phyloP scores from a whole-genome alignment of 192 early-diverging fungal genomes.

The Spinellus fusiger region DNA sequence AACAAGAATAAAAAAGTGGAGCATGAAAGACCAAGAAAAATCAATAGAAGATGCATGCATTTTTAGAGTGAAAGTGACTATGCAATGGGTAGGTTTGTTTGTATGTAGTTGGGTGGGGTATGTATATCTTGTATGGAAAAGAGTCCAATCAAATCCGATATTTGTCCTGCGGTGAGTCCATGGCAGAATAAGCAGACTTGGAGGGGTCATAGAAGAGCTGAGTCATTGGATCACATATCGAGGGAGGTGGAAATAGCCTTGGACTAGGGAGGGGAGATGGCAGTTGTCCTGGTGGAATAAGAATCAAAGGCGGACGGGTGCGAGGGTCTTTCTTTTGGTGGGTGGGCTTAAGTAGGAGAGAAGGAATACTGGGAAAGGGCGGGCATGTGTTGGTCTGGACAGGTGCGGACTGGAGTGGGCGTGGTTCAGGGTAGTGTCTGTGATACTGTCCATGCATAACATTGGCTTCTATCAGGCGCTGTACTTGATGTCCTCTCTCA shows the following conservation, averaged over 20 bases:
- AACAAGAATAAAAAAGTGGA: neutral
- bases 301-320: neutral
- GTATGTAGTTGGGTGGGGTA: too few relatives aligned
- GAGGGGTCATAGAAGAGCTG: neutral
- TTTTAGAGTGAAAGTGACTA: too few relatives aligned
- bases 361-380: too few relatives aligned
- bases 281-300: neutral
- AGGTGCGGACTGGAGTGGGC: neutral
- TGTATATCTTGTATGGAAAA: neutral
- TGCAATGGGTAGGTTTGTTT: too few relatives aligned
- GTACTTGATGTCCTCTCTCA: neutral
- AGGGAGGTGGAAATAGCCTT: neutral
- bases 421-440: constrained; percentile 4
- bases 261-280: neutral
- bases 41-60: neutral
- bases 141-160: neutral
- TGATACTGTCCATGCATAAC: too few relatives aligned
- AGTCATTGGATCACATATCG: neutral
- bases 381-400: neutral
- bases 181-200: neutral
- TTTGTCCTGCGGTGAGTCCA: neutral
- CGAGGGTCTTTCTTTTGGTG: neutral
- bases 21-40: neutral
- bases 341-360: too few relatives aligned
- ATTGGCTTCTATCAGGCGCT: constrained; percentile 8